These are phyloP conservation scores for Lyophyllum decastes DNA, from an alignment of 768 basidiomycete species.

Conservation along the genomic window DNA sequence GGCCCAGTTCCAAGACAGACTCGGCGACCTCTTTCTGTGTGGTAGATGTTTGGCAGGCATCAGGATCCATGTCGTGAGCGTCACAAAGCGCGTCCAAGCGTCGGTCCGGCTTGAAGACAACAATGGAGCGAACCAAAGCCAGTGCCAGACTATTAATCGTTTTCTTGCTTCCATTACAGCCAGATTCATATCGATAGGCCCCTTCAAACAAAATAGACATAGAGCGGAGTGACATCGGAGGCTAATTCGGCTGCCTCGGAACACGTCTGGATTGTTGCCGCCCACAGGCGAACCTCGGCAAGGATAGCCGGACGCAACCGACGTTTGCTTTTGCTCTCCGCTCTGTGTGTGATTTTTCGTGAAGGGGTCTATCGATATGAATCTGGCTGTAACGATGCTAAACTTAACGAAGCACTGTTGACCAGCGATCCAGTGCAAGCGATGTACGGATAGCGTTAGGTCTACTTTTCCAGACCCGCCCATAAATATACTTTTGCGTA, in stretches of 20 bases:
- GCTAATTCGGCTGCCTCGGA: no score
- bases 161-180: slow-evolving; percentile 74
- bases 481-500: slow-evolving; percentile 56
- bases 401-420: slow-evolving; percentile 73
- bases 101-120: slow-evolving; percentile 61
- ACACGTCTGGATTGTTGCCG: no score
- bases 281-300: no score
- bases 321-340: no score
- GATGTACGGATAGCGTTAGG: slow-evolving; percentile 67
- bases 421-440: slow-evolving; percentile 81
- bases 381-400: slow-evolving; percentile 49
- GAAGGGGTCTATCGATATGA: no score
- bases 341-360: no score
- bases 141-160: slow-evolving; percentile 66
- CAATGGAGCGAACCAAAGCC: slow-evolving; percentile 63
- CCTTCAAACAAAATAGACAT: no score
- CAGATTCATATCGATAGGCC: no score
- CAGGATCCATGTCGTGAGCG: slow-evolving; percentile 39
- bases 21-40: slow-evolving; percentile 66
- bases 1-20: slow-evolving; percentile 64
- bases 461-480: slow-evolving; percentile 67
- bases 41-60: slow-evolving; percentile 65
- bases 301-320: no score
- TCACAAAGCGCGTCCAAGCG: slow-evolving; percentile 31
- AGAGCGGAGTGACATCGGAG: no score